These are phyloP conservation scores for Themeda triandra DNA, from an alignment of 176 grass and related monocot species.

Conservation along the genomic window DNA sequence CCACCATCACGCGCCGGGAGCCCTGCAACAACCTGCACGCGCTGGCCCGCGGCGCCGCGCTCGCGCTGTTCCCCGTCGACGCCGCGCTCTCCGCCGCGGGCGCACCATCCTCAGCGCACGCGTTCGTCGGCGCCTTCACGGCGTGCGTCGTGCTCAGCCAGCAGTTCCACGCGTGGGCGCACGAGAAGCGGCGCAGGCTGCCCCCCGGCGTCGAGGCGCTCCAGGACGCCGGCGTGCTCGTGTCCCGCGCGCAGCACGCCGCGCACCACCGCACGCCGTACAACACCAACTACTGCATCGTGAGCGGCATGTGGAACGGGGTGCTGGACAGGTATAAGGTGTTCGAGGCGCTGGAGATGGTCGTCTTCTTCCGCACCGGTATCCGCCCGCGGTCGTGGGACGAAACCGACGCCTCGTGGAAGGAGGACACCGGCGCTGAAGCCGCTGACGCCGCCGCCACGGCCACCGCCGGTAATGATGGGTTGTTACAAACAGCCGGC, in stretches of 20 bases:
- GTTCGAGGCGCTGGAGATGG: constrained; percentile 80
- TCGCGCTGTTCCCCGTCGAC: constrained; percentile 33
- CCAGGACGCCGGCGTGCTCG: constrained; percentile 73
- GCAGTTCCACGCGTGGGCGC: constrained; percentile 92
- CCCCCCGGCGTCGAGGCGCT: constrained; percentile 53
- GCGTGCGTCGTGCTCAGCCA: constrained; percentile 75
- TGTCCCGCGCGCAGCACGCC: constrained; percentile 61
- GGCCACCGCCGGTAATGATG: not conserved
- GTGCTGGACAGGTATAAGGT: constrained; percentile 59
- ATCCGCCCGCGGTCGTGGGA: constrained; percentile 70
- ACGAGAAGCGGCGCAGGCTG: constrained; percentile 60
- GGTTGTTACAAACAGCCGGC: not conserved
- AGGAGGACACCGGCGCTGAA: constrained; percentile 19
- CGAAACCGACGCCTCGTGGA: constrained; percentile 50
- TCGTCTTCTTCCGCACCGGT: constrained; percentile 63
- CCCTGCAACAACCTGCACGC: constrained; percentile 78
- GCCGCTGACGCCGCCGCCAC: not conserved
- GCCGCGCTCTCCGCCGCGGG: not conserved
- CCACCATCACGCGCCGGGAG: constrained; percentile 60
- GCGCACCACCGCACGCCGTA: constrained; percentile 75
- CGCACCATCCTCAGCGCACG: constrained; percentile 33
- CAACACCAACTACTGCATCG: constrained; percentile 78
- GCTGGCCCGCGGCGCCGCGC: constrained; percentile 47
- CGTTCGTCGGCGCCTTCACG: constrained; percentile 58
- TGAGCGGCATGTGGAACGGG: constrained; percentile 75